A percentile compares a stretch with the other conserved stretches of the same genome.
Evolutionary conservation across 257 asterid genomes (phyloP).

Genomic region (Salvia splendens): DNA sequence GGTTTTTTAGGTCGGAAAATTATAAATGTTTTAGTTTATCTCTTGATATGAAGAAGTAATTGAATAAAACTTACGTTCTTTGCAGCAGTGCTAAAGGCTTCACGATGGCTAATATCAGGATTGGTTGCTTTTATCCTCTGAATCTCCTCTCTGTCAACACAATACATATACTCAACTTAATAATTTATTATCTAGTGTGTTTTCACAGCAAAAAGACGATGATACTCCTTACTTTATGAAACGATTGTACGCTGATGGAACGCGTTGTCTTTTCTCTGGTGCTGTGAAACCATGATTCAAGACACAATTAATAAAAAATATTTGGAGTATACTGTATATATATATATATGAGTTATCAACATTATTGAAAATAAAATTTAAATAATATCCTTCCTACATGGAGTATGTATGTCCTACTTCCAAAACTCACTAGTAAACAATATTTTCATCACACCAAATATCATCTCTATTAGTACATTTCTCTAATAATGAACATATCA

Average conservation of each 20-base stretch:
- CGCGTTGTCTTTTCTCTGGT: slow-evolving; percentile 88
- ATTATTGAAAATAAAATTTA: not conserved
- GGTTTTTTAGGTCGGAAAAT: not conserved
- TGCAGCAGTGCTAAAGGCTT: slow-evolving; percentile 96
- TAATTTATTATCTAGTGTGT: no score
- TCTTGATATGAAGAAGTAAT: not conserved
- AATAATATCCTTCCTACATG: no score
- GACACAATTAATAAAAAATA: not conserved
- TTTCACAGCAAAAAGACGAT: not conserved
- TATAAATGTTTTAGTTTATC: not conserved
- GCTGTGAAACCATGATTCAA: slow-evolving; percentile 40
- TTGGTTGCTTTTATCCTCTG: slow-evolving; percentile 94
- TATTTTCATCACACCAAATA: not conserved
- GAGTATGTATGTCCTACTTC: no score
- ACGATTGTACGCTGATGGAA: slow-evolving; percentile 87
- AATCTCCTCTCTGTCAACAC: slow-evolving; percentile 73
- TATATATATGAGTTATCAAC: no score
- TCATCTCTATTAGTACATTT: no score
- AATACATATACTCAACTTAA: not conserved
- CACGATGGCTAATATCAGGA: slow-evolving; percentile 92
- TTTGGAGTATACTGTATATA: no score
- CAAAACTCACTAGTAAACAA: no score
- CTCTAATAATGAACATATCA: no score
- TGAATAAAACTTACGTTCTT: slow-evolving; percentile 66
- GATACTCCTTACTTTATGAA: slow-evolving; percentile 72